phyloP scores from a whole-genome alignment of 2,329 filamentous ascomycete genomes.

The Colletotrichum plurivorum region DNA sequence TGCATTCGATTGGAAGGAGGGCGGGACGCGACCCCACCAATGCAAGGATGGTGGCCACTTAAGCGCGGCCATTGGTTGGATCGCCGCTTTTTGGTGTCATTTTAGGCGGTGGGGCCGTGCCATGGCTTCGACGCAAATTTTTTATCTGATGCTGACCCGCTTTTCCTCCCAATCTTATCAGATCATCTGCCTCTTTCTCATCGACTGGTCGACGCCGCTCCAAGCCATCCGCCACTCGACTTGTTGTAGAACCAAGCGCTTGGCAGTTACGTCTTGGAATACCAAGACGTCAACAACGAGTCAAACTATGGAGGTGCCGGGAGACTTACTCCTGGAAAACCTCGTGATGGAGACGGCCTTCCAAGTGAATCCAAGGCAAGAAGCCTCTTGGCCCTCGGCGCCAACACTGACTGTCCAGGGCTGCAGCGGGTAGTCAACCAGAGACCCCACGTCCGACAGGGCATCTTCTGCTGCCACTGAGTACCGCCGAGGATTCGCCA shows the following conservation, averaged over 20 bases:
- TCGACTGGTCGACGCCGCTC: neutral
- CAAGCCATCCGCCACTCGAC: constrained; percentile 4
- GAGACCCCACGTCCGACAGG: neutral
- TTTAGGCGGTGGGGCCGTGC: constrained; percentile 20
- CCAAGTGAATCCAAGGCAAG: neutral
- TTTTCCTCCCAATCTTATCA: constrained; percentile 40
- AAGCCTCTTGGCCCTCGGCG: neutral
- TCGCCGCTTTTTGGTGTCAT: constrained; percentile 2
- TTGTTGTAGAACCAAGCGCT: neutral
- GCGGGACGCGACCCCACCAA: neutral
- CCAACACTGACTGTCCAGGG: neutral
- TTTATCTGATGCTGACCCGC: constrained; percentile 34
- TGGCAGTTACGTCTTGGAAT: neutral
- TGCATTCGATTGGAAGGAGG: neutral
- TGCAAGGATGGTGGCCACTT: neutral
- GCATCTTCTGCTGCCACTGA: neutral
- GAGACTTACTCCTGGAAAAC: neutral
- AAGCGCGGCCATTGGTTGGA: constrained; percentile 14
- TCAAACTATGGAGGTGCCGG: neutral
- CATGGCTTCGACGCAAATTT: constrained; percentile 24
- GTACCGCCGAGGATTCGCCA: constrained; percentile 2
- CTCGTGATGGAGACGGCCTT: neutral
- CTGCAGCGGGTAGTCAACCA: neutral
- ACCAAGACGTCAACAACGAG: neutral
- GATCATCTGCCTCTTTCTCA: constrained; percentile 29